phyloP scores from a whole-genome alignment of 83 land plant genomes.

The Isoetes engelmannii region DNA sequence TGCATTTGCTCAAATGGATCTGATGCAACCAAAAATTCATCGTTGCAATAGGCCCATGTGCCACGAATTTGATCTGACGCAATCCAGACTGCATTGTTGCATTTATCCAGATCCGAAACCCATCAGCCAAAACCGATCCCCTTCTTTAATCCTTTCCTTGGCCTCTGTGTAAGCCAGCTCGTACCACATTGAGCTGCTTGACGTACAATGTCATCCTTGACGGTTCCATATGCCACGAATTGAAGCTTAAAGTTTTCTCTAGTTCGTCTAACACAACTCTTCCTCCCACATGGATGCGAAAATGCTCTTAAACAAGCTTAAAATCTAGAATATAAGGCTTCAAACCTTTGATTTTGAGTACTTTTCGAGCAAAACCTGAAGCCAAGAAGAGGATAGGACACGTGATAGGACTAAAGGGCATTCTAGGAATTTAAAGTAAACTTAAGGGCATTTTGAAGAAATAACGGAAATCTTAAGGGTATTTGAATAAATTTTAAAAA shows the following conservation, averaged over 20 bases:
- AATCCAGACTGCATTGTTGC: slow-evolving; percentile 47
- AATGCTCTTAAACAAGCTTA: slow-evolving; percentile 30
- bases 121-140: slow-evolving; percentile 44
- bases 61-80: too few relatives aligned
- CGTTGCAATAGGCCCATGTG: too few relatives aligned
- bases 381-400: slow-evolving; percentile 32
- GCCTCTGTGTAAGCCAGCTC: slow-evolving; percentile 45
- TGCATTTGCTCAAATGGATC: too few relatives aligned
- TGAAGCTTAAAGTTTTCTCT: slow-evolving; percentile 42
- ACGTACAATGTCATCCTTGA: slow-evolving; percentile 49
- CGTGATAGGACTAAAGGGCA: too few relatives aligned
- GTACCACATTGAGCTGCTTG: slow-evolving; percentile 48
- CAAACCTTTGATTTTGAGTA: slow-evolving; percentile 28
- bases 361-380: slow-evolving; percentile 5
- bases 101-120: slow-evolving; percentile 52
- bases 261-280: slow-evolving; percentile 40
- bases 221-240: slow-evolving; percentile 43
- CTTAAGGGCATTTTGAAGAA: too few relatives aligned
- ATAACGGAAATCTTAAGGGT: too few relatives aligned
- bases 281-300: slow-evolving; percentile 46
- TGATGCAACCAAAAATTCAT: too few relatives aligned
- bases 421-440: too few relatives aligned
- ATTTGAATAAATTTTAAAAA: too few relatives aligned
- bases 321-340: slow-evolving; percentile 47
- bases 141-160: slow-evolving; percentile 37